Evolutionary conservation across 2,329 filamentous ascomycete genomes (phyloP).

Genomic region (Epicoccum sorghinum): DNA sequence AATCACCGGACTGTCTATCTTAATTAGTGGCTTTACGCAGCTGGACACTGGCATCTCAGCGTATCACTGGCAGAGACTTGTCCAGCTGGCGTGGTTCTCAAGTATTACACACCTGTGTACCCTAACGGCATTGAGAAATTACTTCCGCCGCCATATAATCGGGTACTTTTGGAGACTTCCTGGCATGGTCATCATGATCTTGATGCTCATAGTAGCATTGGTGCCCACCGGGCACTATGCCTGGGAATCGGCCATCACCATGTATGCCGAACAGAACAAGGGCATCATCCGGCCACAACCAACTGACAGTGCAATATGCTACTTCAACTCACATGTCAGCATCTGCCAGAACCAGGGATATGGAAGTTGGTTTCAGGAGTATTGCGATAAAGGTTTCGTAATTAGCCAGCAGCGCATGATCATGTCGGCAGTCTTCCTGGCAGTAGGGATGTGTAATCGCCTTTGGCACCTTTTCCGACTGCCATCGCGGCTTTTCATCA

Average conservation of each 20-base stretch:
- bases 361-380: background rate
- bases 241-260: constrained; percentile 3
- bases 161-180: constrained; percentile 16
- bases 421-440: constrained; percentile 5
- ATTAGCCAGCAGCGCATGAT: constrained; percentile 10
- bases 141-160: background rate
- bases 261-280: background rate
- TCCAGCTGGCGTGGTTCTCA: constrained; percentile 23
- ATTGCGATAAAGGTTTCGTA: background rate
- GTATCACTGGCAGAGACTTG: constrained; percentile 24
- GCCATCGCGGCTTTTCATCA: background rate
- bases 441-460: constrained; percentile 8
- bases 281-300: background rate
- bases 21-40: constrained; percentile 23
- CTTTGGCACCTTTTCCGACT: constrained; percentile 9
- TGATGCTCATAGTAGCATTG: constrained; percentile 14
- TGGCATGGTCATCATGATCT: constrained; percentile 10
- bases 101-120: constrained; percentile 19
- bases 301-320: constrained; percentile 2
- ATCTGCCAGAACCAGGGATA: background rate
- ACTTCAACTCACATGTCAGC: constrained; percentile 3
- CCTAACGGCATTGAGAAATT: constrained; percentile 7
- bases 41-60: constrained; percentile 18
- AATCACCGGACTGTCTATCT: constrained; percentile 20
- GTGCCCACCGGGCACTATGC: constrained; percentile 14